Evolutionary conservation across 2,329 filamentous ascomycete genomes (phyloP).

Genomic region (Fusarium piperis): DNA sequence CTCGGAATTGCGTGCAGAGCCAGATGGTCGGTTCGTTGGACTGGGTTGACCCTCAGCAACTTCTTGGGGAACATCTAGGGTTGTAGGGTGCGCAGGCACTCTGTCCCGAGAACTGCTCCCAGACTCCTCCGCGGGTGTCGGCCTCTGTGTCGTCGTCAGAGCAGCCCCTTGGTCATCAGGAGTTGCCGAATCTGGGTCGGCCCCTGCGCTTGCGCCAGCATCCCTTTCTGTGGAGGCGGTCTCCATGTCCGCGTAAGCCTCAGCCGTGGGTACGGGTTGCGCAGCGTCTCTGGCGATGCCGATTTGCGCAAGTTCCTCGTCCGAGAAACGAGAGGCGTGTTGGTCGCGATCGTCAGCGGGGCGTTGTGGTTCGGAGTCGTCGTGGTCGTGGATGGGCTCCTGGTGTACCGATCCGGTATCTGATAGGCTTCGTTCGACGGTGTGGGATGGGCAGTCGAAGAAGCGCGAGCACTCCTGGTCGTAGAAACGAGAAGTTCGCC

Average conservation of each 20-base stretch:
- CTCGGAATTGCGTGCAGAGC: not conserved
- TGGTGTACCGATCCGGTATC: slow-evolving; percentile 37
- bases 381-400: slow-evolving; percentile 25
- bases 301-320: slow-evolving; percentile 25
- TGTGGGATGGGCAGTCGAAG: slow-evolving; percentile 61
- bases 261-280: not conserved
- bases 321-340: slow-evolving; percentile 18
- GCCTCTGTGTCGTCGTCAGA: not conserved
- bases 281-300: not conserved
- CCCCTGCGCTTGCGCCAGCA: not conserved
- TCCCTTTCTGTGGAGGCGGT: not conserved
- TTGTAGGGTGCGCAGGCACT: not conserved
- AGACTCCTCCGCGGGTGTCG: not conserved
- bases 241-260: slow-evolving; percentile 5
- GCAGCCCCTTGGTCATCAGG: slow-evolving; percentile 5
- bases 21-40: not conserved
- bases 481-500: slow-evolving; percentile 51
- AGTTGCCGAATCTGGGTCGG: not conserved
- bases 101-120: slow-evolving; percentile 2
- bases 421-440: slow-evolving; percentile 51
- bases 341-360: slow-evolving; percentile 12
- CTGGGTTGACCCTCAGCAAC: not conserved
- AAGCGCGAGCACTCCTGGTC: slow-evolving; percentile 58
- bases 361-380: slow-evolving; percentile 6
- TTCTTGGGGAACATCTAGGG: not conserved